phyloP scores from a whole-genome alignment of 495 filamentous ascomycete genomes.

The Penicillium angulare region DNA sequence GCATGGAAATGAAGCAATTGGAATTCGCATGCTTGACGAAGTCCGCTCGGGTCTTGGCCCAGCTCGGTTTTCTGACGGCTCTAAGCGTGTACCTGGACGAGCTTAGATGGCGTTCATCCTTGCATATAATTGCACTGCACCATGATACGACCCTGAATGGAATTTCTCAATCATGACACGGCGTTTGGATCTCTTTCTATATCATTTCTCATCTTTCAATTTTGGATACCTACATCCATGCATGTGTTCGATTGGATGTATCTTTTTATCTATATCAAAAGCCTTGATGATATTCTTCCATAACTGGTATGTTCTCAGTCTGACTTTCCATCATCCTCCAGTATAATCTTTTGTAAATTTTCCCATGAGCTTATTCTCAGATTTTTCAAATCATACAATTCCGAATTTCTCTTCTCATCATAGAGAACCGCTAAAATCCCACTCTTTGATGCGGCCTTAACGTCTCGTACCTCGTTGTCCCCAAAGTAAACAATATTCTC shows the following conservation, averaged over 20 bases:
- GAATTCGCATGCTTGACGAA: constrained; percentile 88
- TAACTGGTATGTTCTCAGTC: neutral
- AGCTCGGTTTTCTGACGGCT: constrained; percentile 41
- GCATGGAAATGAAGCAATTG: constrained; percentile 77
- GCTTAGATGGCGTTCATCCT: constrained; percentile 14
- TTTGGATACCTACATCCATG: constrained; percentile 3
- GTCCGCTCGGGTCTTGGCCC: constrained; percentile 77
- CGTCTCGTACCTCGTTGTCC: constrained; percentile 31
- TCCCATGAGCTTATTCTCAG: constrained; percentile 20
- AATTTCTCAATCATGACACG: constrained; percentile 23
- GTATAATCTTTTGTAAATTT: constrained; percentile 13
- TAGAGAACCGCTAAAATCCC: constrained; percentile 35
- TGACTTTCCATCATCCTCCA: neutral
- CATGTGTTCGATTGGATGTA: constrained; percentile 22
- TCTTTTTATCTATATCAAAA: constrained; percentile 25
- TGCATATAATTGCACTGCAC: constrained; percentile 6
- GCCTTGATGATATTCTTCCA: constrained; percentile 16
- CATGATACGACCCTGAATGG: constrained; percentile 30
- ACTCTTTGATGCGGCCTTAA: constrained; percentile 19
- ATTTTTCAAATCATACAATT: constrained; percentile 9
- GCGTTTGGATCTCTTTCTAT: constrained; percentile 29
- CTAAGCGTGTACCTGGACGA: constrained; percentile 28
- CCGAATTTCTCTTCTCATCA: constrained; percentile 28
- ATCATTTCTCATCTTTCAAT: constrained; percentile 4
- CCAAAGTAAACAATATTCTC: constrained; percentile 33